phyloP scores from a whole-genome alignment of 1,284 basidiomycete genomes.

The Cerioporus squamosus region DNA sequence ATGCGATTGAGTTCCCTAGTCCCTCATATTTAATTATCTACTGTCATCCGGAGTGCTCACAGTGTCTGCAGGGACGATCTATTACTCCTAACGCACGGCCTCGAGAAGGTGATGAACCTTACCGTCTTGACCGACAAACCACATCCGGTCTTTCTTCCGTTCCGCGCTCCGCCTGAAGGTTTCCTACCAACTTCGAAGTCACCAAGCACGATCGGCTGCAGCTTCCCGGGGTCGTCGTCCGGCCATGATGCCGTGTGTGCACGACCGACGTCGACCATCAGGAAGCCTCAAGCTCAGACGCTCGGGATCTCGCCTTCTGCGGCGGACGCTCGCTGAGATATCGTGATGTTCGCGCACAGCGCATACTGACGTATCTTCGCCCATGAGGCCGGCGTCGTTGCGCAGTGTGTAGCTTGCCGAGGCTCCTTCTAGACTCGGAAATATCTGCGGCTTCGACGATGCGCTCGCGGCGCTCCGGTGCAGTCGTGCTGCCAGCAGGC shows the following conservation, averaged over 20 bases:
- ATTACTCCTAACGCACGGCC: too few relatives aligned
- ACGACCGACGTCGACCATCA: background rate
- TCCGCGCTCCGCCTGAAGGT: background rate
- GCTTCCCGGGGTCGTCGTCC: background rate
- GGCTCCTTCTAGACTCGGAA: background rate
- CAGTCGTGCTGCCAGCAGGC: background rate
- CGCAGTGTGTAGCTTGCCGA: background rate
- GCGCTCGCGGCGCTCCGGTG: background rate
- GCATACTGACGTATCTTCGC: background rate
- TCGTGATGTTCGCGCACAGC: background rate
- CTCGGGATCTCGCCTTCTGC: background rate
- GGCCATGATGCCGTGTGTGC: background rate
- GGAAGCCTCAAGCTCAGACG: background rate
- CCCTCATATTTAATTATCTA: too few relatives aligned
- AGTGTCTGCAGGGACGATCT: too few relatives aligned
- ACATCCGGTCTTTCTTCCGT: background rate
- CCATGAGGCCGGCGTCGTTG: slow-evolving; percentile 2
- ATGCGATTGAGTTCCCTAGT: too few relatives aligned
- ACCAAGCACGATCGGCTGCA: background rate
- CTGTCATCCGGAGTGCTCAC: too few relatives aligned
- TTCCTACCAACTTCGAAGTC: background rate
- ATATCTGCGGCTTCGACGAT: background rate
- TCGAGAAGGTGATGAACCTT: too few relatives aligned
- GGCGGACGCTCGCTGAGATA: too few relatives aligned
- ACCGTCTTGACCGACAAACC: too few relatives aligned